phyloP scores from a whole-genome alignment of 108 stramenopile genomes.

The Phaeodactylum tricornutum region DNA sequence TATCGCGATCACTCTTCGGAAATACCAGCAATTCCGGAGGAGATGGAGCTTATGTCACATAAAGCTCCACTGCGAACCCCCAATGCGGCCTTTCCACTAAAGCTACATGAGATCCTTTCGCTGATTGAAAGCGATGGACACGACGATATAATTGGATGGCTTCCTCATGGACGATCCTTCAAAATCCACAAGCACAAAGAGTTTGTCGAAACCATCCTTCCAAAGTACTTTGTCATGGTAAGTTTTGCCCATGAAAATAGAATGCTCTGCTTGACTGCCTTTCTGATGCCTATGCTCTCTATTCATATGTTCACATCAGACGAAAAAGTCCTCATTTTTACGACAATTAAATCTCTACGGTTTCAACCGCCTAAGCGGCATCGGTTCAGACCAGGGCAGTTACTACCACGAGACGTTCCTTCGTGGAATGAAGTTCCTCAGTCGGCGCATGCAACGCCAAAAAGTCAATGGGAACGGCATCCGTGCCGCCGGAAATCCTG shows the following conservation, averaged over 20 bases:
- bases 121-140: constrained; percentile 56
- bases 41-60: background rate
- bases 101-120: constrained; percentile 60
- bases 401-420: constrained; percentile 83
- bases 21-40: constrained; percentile 13
- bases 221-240: constrained; percentile 67
- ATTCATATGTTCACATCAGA: constrained; percentile 33
- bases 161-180: constrained; percentile 71
- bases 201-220: constrained; percentile 63
- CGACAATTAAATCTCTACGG: constrained; percentile 73
- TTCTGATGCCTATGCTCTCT: background rate
- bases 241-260: constrained; percentile 8
- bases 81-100: constrained; percentile 57
- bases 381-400: constrained; percentile 50
- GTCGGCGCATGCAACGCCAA: constrained; percentile 52
- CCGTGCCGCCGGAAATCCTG: constrained; percentile 70
- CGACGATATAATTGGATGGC: constrained; percentile 60
- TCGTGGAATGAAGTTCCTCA: constrained; percentile 54
- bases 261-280: background rate
- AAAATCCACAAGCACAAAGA: constrained; percentile 58
- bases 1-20: constrained; percentile 32
- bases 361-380: constrained; percentile 51
- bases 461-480: constrained; percentile 81
- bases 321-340: constrained; percentile 65
- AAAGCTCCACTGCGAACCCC: constrained; percentile 14